Base-by-base conservation (phyloP, 345 rosid genomes). In the Clausena lansium region DNA sequence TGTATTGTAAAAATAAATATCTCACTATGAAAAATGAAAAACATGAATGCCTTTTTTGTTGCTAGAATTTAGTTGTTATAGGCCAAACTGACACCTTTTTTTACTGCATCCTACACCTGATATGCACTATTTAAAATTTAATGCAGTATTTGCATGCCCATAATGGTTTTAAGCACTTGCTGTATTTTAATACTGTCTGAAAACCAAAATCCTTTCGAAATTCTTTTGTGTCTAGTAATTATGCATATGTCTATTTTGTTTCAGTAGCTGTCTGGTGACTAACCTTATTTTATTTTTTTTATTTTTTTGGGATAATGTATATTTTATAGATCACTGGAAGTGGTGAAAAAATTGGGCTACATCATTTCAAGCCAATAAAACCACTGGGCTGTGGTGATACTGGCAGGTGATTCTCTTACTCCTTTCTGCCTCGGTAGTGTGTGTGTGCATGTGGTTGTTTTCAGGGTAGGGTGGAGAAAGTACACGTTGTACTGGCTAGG, bases 361-460 rank as follows among this genome's bases (percentile, higher is more conserved):
- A 88, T 76, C 97, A 96, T 88, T 96, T 96, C 84, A 92, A 89
- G 86, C 99, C 99, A 57, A 82, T 94, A 80, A 96, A 85, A 85
- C 99, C 99, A 4, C 79, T 96, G 80, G 99, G 99, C 19, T 91
- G 95, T 57, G 99, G 99, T 76, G 99, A 96, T 84, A 92, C 99
- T 75, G 98, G 99, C 85, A 93, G 99, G 99, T 96, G 88, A 65
- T 27, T 28, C 35, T 22, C 22, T 78, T 67, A 32, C 33, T 55
- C 19, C 47, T 30, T 36, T 62, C 27, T 35, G 15, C 58, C 38
- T 32, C 5, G 6, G 6, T n/a, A 0, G 38, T 10, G 19, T 69
- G 25, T 27, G 50, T 25, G 22, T 45, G 24, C 19, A 5, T 52
- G 20, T 52, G 6, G 2, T 15, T 15, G 6, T 17, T 52, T 52